A percentile compares a stretch with the other conserved stretches of the same genome.
Conservation (phyloP, 768 basidiomycete genomes). For the Hygrocybe coccinea region DNA sequence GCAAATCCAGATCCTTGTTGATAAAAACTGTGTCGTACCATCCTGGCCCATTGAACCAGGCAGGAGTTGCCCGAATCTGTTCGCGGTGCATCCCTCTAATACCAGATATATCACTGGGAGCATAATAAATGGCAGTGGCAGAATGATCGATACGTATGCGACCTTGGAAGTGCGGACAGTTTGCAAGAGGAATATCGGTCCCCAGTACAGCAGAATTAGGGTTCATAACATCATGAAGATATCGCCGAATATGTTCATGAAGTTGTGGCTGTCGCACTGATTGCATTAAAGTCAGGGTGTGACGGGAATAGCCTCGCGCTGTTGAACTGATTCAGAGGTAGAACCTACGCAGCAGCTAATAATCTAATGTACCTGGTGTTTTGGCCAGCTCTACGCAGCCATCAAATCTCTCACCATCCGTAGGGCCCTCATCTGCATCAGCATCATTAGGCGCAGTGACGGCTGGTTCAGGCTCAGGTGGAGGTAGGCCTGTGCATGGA, state of each 20-base stretch:
- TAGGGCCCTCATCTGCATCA: neutral
- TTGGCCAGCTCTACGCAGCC: neutral
- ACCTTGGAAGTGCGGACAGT: slow-evolving; percentile 14
- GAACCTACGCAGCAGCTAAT: neutral
- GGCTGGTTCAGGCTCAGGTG: neutral
- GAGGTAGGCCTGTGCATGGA: neutral
- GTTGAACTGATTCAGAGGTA: neutral
- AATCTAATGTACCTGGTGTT: neutral
- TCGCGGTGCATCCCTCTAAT: slow-evolving; percentile 26
- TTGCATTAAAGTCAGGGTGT: neutral
- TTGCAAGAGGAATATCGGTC: slow-evolving; percentile 11
- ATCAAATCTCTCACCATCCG: neutral
- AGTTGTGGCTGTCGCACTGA: slow-evolving; percentile 13
- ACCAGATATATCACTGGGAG: slow-evolving; percentile 25
- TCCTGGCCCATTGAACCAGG: slow-evolving; percentile 17
- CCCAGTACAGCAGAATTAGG: slow-evolving; percentile 8
- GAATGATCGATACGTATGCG: slow-evolving; percentile 15
- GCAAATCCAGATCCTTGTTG: slow-evolving; percentile 8
- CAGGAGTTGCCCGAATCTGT: slow-evolving; percentile 17
- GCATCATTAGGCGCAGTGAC: neutral
- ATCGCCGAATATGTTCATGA: slow-evolving; percentile 18
- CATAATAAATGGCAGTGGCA: slow-evolving; percentile 18
- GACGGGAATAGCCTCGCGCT: neutral
- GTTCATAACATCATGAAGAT: slow-evolving; percentile 23
- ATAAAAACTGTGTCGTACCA: slow-evolving; percentile 20